These are phyloP conservation scores for Henckelia pumila DNA, from an alignment of 257 asterid species.

Conservation along the genomic window DNA sequence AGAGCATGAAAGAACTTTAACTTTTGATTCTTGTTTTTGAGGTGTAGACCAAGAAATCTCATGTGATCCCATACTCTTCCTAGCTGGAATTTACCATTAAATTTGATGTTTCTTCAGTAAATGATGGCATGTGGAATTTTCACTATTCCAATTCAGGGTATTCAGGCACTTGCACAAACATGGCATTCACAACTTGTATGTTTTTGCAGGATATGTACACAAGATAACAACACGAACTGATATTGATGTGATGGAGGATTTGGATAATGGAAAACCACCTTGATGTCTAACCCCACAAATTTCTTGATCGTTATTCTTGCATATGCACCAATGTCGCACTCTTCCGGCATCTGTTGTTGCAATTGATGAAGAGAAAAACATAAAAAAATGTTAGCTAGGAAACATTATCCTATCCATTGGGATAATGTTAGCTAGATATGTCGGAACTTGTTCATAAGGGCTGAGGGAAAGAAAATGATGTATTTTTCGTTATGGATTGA, in stretches of 20 bases:
- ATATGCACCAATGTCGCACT: background rate
- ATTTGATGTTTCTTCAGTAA: background rate
- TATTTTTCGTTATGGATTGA: too few relatives aligned
- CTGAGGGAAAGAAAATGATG: background rate
- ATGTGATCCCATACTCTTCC: background rate
- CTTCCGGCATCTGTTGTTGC: background rate
- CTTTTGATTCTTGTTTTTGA: background rate
- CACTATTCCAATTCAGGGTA: background rate
- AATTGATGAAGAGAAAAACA: too few relatives aligned
- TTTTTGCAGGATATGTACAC: conserved; percentile 80
- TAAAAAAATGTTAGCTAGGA: background rate
- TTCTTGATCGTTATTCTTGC: background rate
- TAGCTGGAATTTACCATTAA: background rate
- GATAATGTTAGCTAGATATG: background rate
- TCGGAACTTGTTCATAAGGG: background rate
- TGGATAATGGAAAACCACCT: conserved; percentile 66
- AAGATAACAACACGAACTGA: conserved; percentile 75
- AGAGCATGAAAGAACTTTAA: background rate
- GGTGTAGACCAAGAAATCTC: background rate
- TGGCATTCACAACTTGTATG: background rate
- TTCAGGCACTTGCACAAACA: background rate
- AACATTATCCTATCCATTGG: background rate
- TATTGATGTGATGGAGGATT: conserved; percentile 85
- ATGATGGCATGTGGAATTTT: background rate
- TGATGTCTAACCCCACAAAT: conserved; percentile 28